Base-by-base conservation (phyloP, 257 asterid genomes). In the Solanum chaucha region DNA sequence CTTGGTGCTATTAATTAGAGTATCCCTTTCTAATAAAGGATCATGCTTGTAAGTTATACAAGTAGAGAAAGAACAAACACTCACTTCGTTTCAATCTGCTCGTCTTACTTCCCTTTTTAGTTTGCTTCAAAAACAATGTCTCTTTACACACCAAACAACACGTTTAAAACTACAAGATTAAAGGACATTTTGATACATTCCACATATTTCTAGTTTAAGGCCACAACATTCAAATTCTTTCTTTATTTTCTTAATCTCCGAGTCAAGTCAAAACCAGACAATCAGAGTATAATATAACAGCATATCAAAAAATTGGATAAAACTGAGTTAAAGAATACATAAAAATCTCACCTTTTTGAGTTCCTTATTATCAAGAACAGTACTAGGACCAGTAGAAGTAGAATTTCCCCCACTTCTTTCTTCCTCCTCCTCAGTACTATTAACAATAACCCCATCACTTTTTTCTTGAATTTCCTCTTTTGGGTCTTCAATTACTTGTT, bases 291-390 rank as follows among this genome's bases (percentile, higher is more conserved):
- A 8, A 58, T 51, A 5, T 20, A 58, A 20, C 65, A 58, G 58
- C 12, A 22, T 13, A 75, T 40, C 11, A 40, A 40, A 6, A 32
- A 44, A 70, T 30, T 15, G 12, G 30, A 58, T 32, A 24, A 67
- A 81, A 32, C 5, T 13, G 59, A 32, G 32, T 68, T 40, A 46
- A 44, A 8, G 1, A 71, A 59, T 32, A 55, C 24, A 17, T 61
- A 40, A 68, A 84, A 70, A 41, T 40, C 24, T 87, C 35, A 90
- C 99, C 98, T 93, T 96, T 90, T 95, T 95, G 48, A 95, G 93
- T 90, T 93, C 98, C 86, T 96, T 94, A 51, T 94, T 98, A 61
- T 81, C 85, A 48, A 30, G 85, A 81, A 81, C 85, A 96, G 89
- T 26, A 90, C 84, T 67, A 89, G 87, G 65, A 85, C 89, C 91